phyloP scores from a whole-genome alignment of 306 rosid species.

The Cucurbita maxima region DNA sequence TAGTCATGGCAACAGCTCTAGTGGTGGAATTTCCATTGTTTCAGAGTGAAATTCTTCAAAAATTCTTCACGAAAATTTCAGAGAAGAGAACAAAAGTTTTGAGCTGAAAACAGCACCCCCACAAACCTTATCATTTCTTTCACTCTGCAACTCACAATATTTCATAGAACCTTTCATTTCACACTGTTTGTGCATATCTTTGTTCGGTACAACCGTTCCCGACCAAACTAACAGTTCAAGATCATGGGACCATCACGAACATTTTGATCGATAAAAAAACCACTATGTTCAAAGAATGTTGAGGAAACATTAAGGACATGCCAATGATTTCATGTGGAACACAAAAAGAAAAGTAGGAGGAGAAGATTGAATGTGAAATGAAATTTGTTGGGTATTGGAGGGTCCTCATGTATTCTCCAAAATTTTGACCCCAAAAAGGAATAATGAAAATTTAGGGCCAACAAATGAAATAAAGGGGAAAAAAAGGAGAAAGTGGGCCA shows the following conservation, averaged over 20 bases:
- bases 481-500: neutral
- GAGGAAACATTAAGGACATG: neutral
- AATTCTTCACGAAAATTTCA: neutral
- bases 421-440: neutral
- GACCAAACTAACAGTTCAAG: neutral
- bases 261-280: neutral
- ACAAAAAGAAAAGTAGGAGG: neutral
- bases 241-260: neutral
- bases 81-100: conserved; percentile 14
- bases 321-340: neutral
- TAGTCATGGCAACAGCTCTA: conserved; percentile 49
- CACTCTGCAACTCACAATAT: neutral
- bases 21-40: conserved; percentile 44
- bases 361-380: neutral
- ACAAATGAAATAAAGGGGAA: neutral
- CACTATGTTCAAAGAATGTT: neutral
- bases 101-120: neutral
- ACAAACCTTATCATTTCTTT: neutral
- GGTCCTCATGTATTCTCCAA: neutral
- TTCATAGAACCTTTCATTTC: neutral
- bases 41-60: conserved; percentile 26
- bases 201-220: neutral
- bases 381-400: conserved; percentile 2
- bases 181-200: neutral
- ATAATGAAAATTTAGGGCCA: neutral